A percentile compares a stretch with the other conserved stretches of the same genome.
phyloP scores from a whole-genome alignment of 2,329 filamentous ascomycete species.

The Xylaria sp. region DNA sequence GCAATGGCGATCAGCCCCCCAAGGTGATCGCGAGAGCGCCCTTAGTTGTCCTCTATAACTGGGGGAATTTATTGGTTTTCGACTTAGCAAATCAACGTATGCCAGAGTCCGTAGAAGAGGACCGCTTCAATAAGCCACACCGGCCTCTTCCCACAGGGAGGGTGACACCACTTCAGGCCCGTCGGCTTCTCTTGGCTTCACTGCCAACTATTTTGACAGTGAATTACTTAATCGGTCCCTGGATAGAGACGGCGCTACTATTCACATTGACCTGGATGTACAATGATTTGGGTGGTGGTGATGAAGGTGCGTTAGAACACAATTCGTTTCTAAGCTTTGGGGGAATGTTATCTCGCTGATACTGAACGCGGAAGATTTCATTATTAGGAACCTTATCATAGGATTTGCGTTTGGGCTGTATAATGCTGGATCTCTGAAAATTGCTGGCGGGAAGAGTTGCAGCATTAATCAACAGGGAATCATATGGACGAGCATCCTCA shows the following conservation, averaged over 20 bases:
- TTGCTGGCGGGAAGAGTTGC: neutral
- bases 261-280: conserved; percentile 10
- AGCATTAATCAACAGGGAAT: neutral
- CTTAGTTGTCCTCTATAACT: neutral
- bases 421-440: neutral
- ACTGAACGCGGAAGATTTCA: neutral
- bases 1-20: neutral
- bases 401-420: neutral
- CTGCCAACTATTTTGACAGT: neutral
- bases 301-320: conserved; percentile 4
- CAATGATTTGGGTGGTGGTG: conserved; percentile 12
- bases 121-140: conserved; percentile 49
- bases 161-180: neutral
- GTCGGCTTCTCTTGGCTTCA: neutral
- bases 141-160: conserved; percentile 41
- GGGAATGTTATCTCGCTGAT: neutral
- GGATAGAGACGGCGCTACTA: conserved; percentile 2
- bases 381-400: conserved; percentile 7
- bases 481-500: neutral
- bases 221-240: neutral
- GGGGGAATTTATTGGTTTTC: conserved; percentile 44
- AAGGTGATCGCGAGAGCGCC: conserved; percentile 4
- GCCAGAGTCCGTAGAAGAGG: conserved; percentile 44
- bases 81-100: conserved; percentile 46
- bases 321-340: neutral